A percentile compares a stretch with the other conserved stretches of the same genome.
phyloP scores from a whole-genome alignment of 2,329 filamentous ascomycete species.

The Tolypocladium paradoxum region DNA sequence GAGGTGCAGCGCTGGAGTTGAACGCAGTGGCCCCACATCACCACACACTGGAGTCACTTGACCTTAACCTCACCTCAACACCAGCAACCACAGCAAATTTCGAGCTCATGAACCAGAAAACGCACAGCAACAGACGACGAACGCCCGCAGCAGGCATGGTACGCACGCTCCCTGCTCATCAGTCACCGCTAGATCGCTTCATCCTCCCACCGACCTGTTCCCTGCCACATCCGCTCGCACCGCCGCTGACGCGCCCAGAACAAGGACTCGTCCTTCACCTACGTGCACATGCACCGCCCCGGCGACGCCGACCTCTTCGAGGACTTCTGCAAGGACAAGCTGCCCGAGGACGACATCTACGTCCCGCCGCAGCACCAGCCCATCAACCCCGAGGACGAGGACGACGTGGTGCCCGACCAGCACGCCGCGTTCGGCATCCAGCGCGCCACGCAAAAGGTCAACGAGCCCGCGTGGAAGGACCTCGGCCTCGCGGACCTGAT shows the following conservation, averaged over 20 bases:
- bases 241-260: constrained; percentile 29
- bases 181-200: background rate
- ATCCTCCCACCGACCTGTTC: too few relatives aligned
- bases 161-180: background rate
- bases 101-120: background rate
- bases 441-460: constrained; percentile 61
- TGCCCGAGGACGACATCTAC: constrained; percentile 70
- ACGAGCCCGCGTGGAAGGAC: constrained; percentile 70
- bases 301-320: constrained; percentile 72
- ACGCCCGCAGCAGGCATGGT: background rate
- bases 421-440: constrained; percentile 82
- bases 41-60: background rate
- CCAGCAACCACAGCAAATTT: background rate
- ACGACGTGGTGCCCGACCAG: constrained; percentile 80
- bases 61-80: background rate
- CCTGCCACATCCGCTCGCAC: background rate
- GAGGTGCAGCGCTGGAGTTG: too few relatives aligned
- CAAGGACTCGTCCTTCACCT: constrained; percentile 66
- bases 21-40: background rate
- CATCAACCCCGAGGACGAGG: constrained; percentile 78
- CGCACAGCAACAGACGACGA: background rate
- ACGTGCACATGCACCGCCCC: constrained; percentile 62
- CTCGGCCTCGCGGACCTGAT: constrained; percentile 63
- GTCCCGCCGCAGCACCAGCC: constrained; percentile 72
- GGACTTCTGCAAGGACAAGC: constrained; percentile 59